phyloP scores from a whole-genome alignment of 805 yeast species.

The Brettanomyces custersianus region DNA sequence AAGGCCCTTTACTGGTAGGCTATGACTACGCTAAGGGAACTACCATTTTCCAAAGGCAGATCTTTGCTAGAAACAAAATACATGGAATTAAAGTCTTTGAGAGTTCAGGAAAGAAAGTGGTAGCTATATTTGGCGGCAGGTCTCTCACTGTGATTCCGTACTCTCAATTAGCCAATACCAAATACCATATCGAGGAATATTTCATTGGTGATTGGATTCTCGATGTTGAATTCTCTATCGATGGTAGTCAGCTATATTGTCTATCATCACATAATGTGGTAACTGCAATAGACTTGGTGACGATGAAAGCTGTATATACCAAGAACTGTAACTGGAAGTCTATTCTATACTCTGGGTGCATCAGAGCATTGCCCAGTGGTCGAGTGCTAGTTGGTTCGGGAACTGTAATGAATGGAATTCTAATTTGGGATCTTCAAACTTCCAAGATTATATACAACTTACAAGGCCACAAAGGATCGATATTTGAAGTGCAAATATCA shows the following conservation, averaged over 20 bases:
- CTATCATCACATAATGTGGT: constrained; percentile 78
- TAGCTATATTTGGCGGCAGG: constrained; percentile 58
- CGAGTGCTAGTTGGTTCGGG: constrained; percentile 70
- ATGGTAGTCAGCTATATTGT: constrained; percentile 33
- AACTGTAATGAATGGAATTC: constrained; percentile 83
- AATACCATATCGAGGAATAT: constrained; percentile 28
- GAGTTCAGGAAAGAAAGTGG: constrained; percentile 24
- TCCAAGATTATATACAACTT: constrained; percentile 41
- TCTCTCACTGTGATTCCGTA: constrained; percentile 42
- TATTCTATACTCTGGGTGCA: constrained; percentile 79
- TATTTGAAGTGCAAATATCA: constrained; percentile 69
- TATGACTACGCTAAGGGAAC: constrained; percentile 33
- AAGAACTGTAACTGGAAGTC: constrained; percentile 60
- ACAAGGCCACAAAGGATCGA: constrained; percentile 82
- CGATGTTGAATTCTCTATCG: constrained; percentile 41
- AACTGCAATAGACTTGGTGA: constrained; percentile 25
- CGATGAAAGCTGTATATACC: constrained; percentile 20
- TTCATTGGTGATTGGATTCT: constrained; percentile 76
- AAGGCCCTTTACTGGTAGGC: constrained; percentile 58
- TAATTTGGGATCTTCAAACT: constrained; percentile 59
- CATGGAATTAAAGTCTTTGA: constrained; percentile 55
- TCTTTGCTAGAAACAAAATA: constrained; percentile 68
- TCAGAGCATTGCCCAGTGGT: constrained; percentile 34
- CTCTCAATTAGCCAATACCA: constrained; percentile 18
- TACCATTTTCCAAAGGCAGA: constrained; percentile 29